Evolutionary conservation across 768 basidiomycete species (phyloP).

Genomic region (Heimioporus sp.): DNA sequence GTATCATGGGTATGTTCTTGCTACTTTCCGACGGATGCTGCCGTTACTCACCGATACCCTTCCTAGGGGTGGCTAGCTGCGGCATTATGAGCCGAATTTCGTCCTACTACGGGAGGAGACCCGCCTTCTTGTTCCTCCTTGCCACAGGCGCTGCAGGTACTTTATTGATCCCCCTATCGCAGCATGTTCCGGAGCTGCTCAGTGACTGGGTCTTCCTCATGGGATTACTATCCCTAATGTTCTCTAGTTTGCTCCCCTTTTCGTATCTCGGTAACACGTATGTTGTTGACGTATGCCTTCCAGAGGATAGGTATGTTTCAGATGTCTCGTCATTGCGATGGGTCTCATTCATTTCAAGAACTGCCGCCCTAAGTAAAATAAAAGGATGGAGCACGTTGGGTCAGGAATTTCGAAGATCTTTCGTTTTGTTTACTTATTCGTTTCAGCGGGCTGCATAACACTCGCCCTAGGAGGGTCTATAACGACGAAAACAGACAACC

Average conservation of each 20-base stretch:
- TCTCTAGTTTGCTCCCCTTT: constrained; percentile 3
- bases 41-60: background rate
- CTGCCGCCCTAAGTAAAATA: constrained; percentile 22
- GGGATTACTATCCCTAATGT: constrained; percentile 14
- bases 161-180: constrained; percentile 16
- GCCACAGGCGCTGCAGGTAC: constrained; percentile 1
- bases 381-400: constrained; percentile 30
- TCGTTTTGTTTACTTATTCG: background rate
- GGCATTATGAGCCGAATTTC: constrained; percentile 23
- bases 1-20: constrained; percentile 20
- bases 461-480: constrained; percentile 28
- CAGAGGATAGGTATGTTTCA: constrained; percentile 22
- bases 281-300: constrained; percentile 24
- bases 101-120: constrained; percentile 26
- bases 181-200: constrained; percentile 9
- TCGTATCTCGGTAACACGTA: constrained; percentile 28
- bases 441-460: constrained; percentile 23
- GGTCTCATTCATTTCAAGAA: constrained; percentile 19
- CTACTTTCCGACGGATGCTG: background rate
- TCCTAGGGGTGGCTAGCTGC: constrained; percentile 23
- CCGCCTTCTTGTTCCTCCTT: constrained; percentile 14
- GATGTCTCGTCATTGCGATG: background rate
- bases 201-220: constrained; percentile 12
- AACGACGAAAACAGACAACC: constrained; percentile 24
- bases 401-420: background rate